These are phyloP conservation scores for Kodamaea kakaduensis DNA, from an alignment of 805 yeast species.

Conservation along the genomic window DNA sequence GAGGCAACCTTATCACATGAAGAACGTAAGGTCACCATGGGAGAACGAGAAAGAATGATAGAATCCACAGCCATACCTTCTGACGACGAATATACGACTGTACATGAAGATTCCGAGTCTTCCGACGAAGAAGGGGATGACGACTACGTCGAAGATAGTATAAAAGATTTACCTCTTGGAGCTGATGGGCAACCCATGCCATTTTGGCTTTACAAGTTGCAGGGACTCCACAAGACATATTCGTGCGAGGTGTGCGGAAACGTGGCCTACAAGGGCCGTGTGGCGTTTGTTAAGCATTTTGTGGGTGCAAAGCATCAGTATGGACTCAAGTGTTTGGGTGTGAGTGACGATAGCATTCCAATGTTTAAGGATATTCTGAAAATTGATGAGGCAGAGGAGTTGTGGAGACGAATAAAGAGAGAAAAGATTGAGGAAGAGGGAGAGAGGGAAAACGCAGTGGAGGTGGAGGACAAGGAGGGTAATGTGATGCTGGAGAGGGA, in stretches of 20 bases:
- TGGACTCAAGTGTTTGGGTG: slow-evolving; percentile 74
- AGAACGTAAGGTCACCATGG: slow-evolving; percentile 55
- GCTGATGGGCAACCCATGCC: slow-evolving; percentile 93
- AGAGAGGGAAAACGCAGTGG: slow-evolving; percentile 54
- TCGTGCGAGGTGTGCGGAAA: slow-evolving; percentile 88
- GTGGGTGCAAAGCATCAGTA: slow-evolving; percentile 61
- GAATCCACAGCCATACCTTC: slow-evolving; percentile 35
- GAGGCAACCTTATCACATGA: slow-evolving; percentile 53
- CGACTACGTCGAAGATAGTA: slow-evolving; percentile 30
- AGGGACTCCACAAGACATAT: slow-evolving; percentile 73
- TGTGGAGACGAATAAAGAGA: slow-evolving; percentile 48
- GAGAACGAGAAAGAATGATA: slow-evolving; percentile 62
- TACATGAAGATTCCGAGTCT: slow-evolving; percentile 18
- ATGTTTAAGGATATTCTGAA: slow-evolving; percentile 60
- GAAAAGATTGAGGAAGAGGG: slow-evolving; percentile 35
- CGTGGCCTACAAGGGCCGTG: slow-evolving; percentile 65
- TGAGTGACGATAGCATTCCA: slow-evolving; percentile 41
- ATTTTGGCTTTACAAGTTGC: slow-evolving; percentile 84
- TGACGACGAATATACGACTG: slow-evolving; percentile 39
- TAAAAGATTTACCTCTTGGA: slow-evolving; percentile 70
- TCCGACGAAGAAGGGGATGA: slow-evolving; percentile 31
- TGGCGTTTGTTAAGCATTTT: slow-evolving; percentile 72
- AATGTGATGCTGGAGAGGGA: slow-evolving; percentile 85
- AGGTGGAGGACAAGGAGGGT: slow-evolving; percentile 90
- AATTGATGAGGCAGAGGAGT: slow-evolving; percentile 62